Evolutionary conservation across 2,329 filamentous ascomycete species (phyloP).

Genomic region (Byssothecium circinans): DNA sequence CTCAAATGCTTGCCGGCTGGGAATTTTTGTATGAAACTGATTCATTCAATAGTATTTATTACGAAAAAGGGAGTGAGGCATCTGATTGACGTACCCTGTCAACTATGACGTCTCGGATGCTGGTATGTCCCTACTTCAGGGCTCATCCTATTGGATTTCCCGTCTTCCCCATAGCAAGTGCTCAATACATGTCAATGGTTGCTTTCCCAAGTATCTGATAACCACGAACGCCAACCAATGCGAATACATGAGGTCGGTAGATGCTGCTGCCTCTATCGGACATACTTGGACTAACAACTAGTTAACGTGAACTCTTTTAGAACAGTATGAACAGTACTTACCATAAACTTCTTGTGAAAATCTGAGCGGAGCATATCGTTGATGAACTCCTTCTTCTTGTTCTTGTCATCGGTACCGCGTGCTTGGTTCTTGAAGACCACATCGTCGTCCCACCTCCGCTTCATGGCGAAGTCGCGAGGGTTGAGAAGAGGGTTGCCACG

Average conservation of each 20-base stretch:
- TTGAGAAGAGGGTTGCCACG: slow-evolving; percentile 91
- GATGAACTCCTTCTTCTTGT: slow-evolving; percentile 93
- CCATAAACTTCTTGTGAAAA: slow-evolving; percentile 98
- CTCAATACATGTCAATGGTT: no score
- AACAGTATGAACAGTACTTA: slow-evolving; percentile 32
- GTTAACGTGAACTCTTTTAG: neutral
- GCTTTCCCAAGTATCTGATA: neutral
- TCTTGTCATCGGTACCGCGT: slow-evolving; percentile 87
- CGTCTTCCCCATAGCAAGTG: no score
- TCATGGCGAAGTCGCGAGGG: slow-evolving; percentile 83
- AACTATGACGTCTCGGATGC: no score
- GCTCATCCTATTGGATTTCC: no score
- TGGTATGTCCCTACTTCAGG: no score
- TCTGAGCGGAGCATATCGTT: slow-evolving; percentile 93
- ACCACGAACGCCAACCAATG: neutral
- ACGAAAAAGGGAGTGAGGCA: no score
- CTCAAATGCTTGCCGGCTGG: no score
- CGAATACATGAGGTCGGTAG: neutral
- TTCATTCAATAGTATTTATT: no score
- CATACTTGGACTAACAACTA: neutral
- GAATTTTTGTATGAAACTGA: no score
- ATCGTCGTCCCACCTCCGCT: slow-evolving; percentile 95
- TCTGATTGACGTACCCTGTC: no score
- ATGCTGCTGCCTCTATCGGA: slow-evolving; percentile 3
- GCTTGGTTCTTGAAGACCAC: slow-evolving; percentile 99